Percentiles rank a stretch among this genome's conserved stretches.
These are phyloP conservation scores for Nelumbo lutea DNA, from an alignment of 164 flowering plant genomes.

Conservation along the genomic window DNA sequence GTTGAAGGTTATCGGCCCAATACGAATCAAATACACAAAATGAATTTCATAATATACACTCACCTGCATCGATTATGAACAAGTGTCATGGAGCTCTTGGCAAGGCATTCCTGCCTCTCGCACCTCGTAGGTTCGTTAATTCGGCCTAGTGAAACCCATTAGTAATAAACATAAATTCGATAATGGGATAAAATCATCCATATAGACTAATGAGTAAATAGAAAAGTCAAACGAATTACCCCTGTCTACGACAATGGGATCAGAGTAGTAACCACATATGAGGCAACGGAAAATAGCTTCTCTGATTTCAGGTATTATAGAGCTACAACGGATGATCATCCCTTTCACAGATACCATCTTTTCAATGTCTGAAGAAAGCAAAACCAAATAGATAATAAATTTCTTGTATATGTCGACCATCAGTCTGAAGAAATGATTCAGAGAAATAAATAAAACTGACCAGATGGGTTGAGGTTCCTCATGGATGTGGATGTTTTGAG, in stretches of 20 bases:
- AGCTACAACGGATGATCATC: conserved; percentile 89
- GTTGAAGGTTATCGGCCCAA: not conserved
- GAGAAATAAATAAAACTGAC: conserved; percentile 31
- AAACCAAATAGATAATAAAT: too few relatives aligned
- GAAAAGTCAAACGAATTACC: conserved; percentile 43
- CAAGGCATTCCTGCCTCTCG: conserved; percentile 65
- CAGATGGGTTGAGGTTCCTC: conserved; percentile 95
- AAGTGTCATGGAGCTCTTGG: conserved; percentile 79
- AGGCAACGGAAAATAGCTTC: conserved; percentile 90
- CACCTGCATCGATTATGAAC: conserved; percentile 98
- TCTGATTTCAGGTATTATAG: conserved; percentile 93
- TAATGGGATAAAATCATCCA: not conserved
- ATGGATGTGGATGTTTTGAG: conserved; percentile 66
- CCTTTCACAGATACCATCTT: conserved; percentile 96
- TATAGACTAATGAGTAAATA: not conserved
- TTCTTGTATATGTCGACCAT: too few relatives aligned
- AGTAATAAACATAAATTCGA: conserved; percentile 6
- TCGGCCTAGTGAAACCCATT: conserved; percentile 45
- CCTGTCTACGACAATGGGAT: conserved; percentile 81
- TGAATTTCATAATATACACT: not conserved
- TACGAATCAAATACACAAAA: not conserved
- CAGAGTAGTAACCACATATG: conserved; percentile 80
- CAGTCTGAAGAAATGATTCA: too few relatives aligned
- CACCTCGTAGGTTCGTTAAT: conserved; percentile 74
- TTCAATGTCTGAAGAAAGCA: conserved; percentile 69